Evolutionary conservation across 257 asterid species (phyloP).

Genomic region (Leonotis leonurus): DNA sequence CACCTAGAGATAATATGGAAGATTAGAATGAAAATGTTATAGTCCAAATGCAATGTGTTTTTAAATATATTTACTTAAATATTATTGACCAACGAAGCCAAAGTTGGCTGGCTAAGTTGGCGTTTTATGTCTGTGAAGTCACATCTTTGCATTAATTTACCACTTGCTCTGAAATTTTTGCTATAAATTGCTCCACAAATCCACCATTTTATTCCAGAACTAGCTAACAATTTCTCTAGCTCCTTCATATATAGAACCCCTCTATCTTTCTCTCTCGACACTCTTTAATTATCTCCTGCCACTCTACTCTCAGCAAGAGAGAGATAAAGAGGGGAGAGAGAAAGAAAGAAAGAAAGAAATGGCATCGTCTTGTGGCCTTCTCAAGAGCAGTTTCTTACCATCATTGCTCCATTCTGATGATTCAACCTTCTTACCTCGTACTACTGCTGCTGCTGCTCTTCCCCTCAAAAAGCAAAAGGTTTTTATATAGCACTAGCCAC

Average conservation of each 20-base stretch:
- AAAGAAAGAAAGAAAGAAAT: too few species aligned
- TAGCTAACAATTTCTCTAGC: too few species aligned
- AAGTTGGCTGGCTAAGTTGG: conserved; percentile 7
- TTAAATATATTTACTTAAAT: background rate
- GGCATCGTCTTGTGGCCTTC: conserved; percentile 31
- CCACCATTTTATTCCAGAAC: background rate
- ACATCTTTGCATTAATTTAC: background rate
- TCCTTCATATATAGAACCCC: background rate
- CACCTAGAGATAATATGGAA: too few species aligned
- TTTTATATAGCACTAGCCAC: too few species aligned
- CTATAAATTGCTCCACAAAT: conserved; percentile 13
- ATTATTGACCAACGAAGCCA: conserved; percentile 7
- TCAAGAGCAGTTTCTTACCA: conserved; percentile 24
- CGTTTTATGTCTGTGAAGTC: background rate
- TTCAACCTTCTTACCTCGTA: conserved; percentile 18
- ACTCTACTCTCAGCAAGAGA: background rate
- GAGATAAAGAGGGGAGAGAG: too few species aligned
- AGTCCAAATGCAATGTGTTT: background rate
- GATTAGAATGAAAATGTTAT: background rate
- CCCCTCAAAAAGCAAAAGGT: conserved; percentile 30
- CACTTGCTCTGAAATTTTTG: background rate
- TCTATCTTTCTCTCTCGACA: background rate
- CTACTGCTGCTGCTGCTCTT: conserved; percentile 10
- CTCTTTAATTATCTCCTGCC: too few species aligned
- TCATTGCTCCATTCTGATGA: conserved; percentile 22